These are phyloP conservation scores for Leucaena leucocephala DNA, from an alignment of 306 rosid species.

Conservation along the genomic window DNA sequence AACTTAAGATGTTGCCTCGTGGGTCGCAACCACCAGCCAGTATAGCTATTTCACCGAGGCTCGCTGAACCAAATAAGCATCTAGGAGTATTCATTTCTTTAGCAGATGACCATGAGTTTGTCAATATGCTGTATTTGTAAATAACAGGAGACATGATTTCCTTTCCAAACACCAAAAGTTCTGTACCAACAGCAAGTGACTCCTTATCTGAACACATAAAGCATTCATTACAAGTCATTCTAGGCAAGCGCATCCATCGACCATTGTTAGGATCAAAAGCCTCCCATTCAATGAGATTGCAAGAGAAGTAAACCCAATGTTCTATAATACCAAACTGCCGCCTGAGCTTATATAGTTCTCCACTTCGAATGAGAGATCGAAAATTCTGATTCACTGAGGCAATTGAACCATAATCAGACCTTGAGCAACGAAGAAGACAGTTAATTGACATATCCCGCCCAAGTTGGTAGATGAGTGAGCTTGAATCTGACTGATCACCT, in stretches of 20 bases:
- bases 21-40: constrained; percentile 77
- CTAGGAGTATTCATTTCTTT: constrained; percentile 61
- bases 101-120: constrained; percentile 66
- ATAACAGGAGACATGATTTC: constrained; percentile 51
- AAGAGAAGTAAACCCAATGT: constrained; percentile 85
- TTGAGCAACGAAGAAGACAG: constrained; percentile 60
- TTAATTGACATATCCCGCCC: constrained; percentile 62
- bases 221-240: constrained; percentile 55
- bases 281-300: constrained; percentile 64
- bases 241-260: constrained; percentile 68
- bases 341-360: constrained; percentile 66
- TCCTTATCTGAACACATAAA: constrained; percentile 75
- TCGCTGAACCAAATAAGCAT: constrained; percentile 77
- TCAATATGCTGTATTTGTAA: constrained; percentile 64
- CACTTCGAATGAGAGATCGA: constrained; percentile 54
- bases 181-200: constrained; percentile 81
- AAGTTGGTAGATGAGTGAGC: constrained; percentile 51
- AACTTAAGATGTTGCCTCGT: constrained; percentile 51
- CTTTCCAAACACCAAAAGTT: constrained; percentile 83
- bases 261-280: constrained; percentile 64
- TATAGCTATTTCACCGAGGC: constrained; percentile 68
- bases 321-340: constrained; percentile 57
- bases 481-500: constrained; percentile 40
- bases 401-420: constrained; percentile 70
- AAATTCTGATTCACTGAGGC: constrained; percentile 58